Evolutionary conservation across 805 yeast species (phyloP).

Genomic region (Teunomyces tritomae): DNA sequence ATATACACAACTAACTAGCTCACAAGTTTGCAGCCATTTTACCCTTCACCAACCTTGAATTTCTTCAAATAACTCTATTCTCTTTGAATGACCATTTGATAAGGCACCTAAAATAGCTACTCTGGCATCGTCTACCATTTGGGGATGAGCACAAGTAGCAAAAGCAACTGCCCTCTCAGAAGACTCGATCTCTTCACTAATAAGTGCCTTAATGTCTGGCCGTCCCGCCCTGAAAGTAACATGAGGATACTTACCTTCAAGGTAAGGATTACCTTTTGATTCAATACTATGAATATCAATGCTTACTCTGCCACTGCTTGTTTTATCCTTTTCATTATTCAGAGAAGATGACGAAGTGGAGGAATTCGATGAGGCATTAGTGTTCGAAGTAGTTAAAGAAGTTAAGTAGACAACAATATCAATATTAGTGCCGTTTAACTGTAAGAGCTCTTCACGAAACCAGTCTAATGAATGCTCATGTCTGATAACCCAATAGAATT

Average conservation of each 20-base stretch:
- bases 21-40: not conserved
- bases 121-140: constrained; percentile 49
- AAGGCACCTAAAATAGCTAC: constrained; percentile 21
- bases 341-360: not conserved
- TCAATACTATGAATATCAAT: constrained; percentile 48
- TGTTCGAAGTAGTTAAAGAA: constrained; percentile 41
- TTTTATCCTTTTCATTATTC: constrained; percentile 18
- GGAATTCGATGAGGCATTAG: constrained; percentile 12
- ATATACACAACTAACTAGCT: not conserved
- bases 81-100: constrained; percentile 7
- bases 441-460: constrained; percentile 42
- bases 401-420: constrained; percentile 27
- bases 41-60: constrained; percentile 4
- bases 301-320: constrained; percentile 25
- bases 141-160: constrained; percentile 60
- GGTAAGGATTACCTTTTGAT: constrained; percentile 20
- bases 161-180: constrained; percentile 46
- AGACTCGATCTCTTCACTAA: constrained; percentile 32
- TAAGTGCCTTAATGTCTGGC: constrained; percentile 43
- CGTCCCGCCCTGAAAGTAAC: constrained; percentile 23
- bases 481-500: constrained; percentile 62
- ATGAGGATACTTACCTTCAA: constrained; percentile 29
- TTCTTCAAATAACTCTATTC: constrained; percentile 7
- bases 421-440: constrained; percentile 23
- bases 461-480: constrained; percentile 48